Percentiles rank a stretch among this genome's conserved stretches.
Conservation (phyloP, 768 basidiomycete genomes). For the Pisolithus albus region DNA sequence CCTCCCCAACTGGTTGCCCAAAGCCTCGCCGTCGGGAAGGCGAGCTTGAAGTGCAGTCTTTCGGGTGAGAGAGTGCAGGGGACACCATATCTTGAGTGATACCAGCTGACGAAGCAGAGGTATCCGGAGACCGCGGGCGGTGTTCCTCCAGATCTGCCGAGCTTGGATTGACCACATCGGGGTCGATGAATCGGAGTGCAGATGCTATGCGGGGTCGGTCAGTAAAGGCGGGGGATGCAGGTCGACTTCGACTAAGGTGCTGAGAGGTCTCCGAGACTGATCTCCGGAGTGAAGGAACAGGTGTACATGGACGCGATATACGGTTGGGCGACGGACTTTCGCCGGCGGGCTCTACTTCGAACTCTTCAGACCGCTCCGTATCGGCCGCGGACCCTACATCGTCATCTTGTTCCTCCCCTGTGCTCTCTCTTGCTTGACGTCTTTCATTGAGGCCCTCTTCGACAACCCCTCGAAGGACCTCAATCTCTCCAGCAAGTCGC, state of each 20-base stretch:
- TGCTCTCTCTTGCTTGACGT: constrained; percentile 44
- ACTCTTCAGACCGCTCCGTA: not conserved
- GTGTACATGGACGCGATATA: not conserved
- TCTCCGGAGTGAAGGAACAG: not conserved
- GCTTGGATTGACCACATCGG: constrained; percentile 56
- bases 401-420: constrained; percentile 5
- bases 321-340: not conserved
- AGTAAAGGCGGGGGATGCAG: not conserved
- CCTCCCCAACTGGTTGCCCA: not conserved
- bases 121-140: constrained; percentile 37
- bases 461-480: constrained; percentile 78
- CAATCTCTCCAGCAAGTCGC: constrained; percentile 76
- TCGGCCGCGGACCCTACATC: not conserved
- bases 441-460: constrained; percentile 81
- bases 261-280: not conserved
- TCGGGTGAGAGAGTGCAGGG: not conserved
- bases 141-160: constrained; percentile 62
- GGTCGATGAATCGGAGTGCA: constrained; percentile 40
- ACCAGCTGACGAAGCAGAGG: constrained; percentile 13
- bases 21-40: not conserved
- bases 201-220: constrained; percentile 8
- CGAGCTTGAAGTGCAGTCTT: not conserved
- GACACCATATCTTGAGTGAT: not conserved
- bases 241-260: not conserved
- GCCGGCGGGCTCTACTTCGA: constrained; percentile 15